Percentiles rank a stretch among this genome's conserved stretches.
phyloP scores from a whole-genome alignment of 2,329 filamentous ascomycete genomes.

The Furcasterigmium furcatum region DNA sequence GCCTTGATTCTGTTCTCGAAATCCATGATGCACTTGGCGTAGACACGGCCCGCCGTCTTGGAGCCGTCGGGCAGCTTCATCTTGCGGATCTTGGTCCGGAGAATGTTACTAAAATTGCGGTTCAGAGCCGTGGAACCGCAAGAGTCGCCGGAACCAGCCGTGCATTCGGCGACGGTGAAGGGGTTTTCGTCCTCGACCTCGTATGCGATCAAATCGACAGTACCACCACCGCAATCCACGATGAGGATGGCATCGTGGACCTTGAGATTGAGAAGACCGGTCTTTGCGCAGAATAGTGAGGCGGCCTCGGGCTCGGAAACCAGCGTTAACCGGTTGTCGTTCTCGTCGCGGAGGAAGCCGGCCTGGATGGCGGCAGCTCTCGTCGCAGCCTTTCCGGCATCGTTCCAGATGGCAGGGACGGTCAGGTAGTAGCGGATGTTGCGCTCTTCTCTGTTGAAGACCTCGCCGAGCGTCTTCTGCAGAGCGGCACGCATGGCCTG shows the following conservation, averaged over 20 bases:
- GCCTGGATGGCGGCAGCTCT: constrained; percentile 95
- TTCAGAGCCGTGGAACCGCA: constrained; percentile 98
- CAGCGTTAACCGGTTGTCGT: constrained; percentile 91
- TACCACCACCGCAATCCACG: constrained; percentile 97
- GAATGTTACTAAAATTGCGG: constrained; percentile 96
- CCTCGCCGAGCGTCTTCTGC: constrained; percentile 94
- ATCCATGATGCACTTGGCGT: constrained; percentile 99
- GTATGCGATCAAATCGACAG: constrained; percentile 97
- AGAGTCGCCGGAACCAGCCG: constrained; percentile 93
- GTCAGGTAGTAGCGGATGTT: constrained; percentile 98
- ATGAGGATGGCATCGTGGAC: constrained; percentile 98
- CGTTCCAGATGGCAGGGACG: constrained; percentile 99
- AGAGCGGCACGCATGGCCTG: constrained; percentile 95
- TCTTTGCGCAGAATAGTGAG: constrained; percentile 96
- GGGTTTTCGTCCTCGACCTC: constrained; percentile 97
- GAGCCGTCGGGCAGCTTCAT: constrained; percentile 98
- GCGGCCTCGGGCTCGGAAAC: constrained; percentile 97
- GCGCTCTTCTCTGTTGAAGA: constrained; percentile 96
- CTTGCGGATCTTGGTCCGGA: constrained; percentile 96
- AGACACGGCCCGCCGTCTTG: constrained; percentile 95
- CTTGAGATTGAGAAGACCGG: constrained; percentile 91
- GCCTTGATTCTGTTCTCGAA: constrained; percentile 99
- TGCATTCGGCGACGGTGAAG: constrained; percentile 96
- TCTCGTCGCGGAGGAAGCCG: constrained; percentile 93
- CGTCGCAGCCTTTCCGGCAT: constrained; percentile 95